Evolutionary conservation across 2,329 filamentous ascomycete species (phyloP).

Genomic region (Talaromyces sp.): DNA sequence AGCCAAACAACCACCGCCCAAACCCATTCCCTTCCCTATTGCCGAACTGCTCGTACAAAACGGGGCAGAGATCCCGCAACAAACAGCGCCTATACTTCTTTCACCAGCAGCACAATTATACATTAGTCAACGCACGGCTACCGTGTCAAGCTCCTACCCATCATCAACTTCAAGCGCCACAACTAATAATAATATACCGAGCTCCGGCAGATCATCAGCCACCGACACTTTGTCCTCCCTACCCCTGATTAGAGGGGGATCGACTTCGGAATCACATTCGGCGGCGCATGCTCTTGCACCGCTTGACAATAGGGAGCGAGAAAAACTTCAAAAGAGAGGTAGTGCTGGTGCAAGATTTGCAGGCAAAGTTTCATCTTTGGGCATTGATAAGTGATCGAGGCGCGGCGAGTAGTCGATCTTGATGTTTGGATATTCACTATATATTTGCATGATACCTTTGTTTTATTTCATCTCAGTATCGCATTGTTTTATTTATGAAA

Average conservation of each 20-base stretch:
- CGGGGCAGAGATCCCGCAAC: conserved; percentile 77
- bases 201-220: conserved; percentile 62
- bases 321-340: conserved; percentile 73
- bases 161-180: conserved; percentile 2
- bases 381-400: conserved; percentile 2
- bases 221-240: conserved; percentile 57
- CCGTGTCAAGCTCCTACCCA: conserved; percentile 22
- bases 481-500: not conserved
- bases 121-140: conserved; percentile 67
- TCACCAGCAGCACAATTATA: conserved; percentile 78
- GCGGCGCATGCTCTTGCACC: conserved; percentile 30
- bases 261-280: conserved; percentile 25
- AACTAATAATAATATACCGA: not conserved
- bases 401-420: not conserved
- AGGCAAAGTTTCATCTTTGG: conserved; percentile 46
- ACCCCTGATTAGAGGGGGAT: conserved; percentile 49
- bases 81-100: conserved; percentile 77
- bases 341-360: conserved; percentile 70
- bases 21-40: conserved; percentile 70
- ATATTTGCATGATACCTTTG: conserved; percentile 10
- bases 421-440: conserved; percentile 2
- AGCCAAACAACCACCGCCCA: conserved; percentile 35
- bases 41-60: conserved; percentile 92
- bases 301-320: conserved; percentile 54
- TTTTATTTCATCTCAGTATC: not conserved